Percentiles rank a stretch among this genome's conserved stretches.
Evolutionary conservation across 1,284 basidiomycete species (phyloP).

Genomic region (Heliocybe sulcata): DNA sequence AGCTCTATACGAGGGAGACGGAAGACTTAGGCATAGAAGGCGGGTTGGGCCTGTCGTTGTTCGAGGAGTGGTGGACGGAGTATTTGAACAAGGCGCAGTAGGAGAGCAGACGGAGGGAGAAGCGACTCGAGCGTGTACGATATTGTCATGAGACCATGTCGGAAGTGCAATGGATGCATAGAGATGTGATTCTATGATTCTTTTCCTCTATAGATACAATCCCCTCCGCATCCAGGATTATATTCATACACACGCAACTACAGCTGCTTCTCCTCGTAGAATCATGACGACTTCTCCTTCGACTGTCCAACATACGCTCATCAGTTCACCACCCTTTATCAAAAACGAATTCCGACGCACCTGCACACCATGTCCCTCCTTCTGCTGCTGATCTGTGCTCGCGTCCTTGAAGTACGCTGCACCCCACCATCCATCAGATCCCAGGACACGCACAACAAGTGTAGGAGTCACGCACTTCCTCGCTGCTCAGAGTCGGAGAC

Average conservation of each 20-base stretch:
- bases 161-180: no score
- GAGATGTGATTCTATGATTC: no score
- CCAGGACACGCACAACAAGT: neutral
- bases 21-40: conserved; percentile 50
- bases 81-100: conserved; percentile 17
- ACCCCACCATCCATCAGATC: neutral
- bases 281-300: neutral
- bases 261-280: neutral
- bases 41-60: conserved; percentile 52
- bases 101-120: neutral
- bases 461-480: conserved; percentile 19
- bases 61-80: conserved; percentile 71
- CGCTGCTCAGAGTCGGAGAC: conserved; percentile 31
- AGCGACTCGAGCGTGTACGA: neutral
- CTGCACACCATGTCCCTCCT: neutral
- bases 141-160: no score
- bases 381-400: neutral
- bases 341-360: neutral
- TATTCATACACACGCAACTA: conserved; percentile 1
- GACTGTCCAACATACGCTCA: neutral
- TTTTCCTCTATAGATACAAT: no score
- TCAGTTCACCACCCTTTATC: neutral
- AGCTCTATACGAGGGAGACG: conserved; percentile 62
- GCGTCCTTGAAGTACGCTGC: conserved; percentile 13
- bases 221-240: neutral